Percentiles rank a stretch among this genome's conserved stretches.
phyloP scores from a whole-genome alignment of 768 basidiomycete genomes.

The Russula olivacea region DNA sequence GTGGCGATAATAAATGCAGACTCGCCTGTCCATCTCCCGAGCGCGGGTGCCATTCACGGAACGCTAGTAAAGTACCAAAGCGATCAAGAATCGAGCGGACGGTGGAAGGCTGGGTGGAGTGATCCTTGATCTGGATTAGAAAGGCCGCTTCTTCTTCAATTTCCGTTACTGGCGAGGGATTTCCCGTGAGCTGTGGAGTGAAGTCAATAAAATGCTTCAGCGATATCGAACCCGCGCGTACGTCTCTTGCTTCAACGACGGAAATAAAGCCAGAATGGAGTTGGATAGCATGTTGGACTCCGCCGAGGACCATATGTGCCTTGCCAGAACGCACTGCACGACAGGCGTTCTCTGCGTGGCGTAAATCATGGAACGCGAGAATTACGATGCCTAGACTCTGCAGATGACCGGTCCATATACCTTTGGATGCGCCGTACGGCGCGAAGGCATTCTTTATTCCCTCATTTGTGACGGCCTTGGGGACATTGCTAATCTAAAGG shows the following conservation, averaged over 20 bases:
- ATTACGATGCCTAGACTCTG: constrained; percentile 22
- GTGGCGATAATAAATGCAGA: neutral
- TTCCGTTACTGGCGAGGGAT: constrained; percentile 23
- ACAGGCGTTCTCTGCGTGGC: constrained; percentile 20
- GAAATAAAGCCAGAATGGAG: constrained; percentile 22
- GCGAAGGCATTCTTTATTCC: constrained; percentile 22
- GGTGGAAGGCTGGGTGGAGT: constrained; percentile 9
- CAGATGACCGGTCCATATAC: constrained; percentile 24
- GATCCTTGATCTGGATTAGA: constrained; percentile 22
- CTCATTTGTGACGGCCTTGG: constrained; percentile 8
- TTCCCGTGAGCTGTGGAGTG: constrained; percentile 19
- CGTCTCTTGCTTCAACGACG: constrained; percentile 24
- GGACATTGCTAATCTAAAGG: constrained; percentile 24
- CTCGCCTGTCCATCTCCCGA: constrained; percentile 23
- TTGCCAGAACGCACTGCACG: constrained; percentile 19
- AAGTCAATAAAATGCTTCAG: neutral
- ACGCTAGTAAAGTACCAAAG: constrained; percentile 22
- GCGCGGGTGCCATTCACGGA: constrained; percentile 17
- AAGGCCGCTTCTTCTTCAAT: constrained; percentile 25
- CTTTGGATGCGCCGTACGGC: constrained; percentile 21
- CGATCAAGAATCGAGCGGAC: constrained; percentile 21
- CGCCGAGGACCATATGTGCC: constrained; percentile 15
- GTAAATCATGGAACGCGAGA: constrained; percentile 24
- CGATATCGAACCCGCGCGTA: constrained; percentile 7
- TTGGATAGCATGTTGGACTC: constrained; percentile 9